Percentiles rank a stretch among this genome's conserved stretches.
Evolutionary conservation across 257 asterid species (phyloP).

Genomic region (Plectranthus barbatus): DNA sequence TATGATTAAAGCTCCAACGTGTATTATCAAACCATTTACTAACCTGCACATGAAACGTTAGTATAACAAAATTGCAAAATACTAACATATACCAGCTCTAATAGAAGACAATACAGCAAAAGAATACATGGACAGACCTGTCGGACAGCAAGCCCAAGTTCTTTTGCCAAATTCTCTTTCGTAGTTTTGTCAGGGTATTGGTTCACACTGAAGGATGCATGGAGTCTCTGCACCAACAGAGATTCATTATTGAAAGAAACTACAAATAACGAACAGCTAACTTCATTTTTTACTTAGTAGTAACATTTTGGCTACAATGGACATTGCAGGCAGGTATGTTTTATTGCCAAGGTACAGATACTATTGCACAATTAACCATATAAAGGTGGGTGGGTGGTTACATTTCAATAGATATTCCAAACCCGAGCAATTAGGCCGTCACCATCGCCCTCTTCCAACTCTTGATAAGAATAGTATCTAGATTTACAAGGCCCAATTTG

Average conservation of each 20-base stretch:
- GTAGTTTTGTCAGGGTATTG: slow-evolving; percentile 60
- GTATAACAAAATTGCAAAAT: background rate
- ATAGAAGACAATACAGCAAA: background rate
- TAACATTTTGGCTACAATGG: background rate
- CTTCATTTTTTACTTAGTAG: too few species aligned
- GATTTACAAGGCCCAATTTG: too few species aligned
- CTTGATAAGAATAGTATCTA: too few species aligned
- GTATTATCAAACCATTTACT: slow-evolving; percentile 85
- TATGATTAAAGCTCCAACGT: slow-evolving; percentile 72
- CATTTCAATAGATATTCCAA: too few species aligned
- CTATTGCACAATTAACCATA: too few species aligned
- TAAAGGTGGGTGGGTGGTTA: too few species aligned
- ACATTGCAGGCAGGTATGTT: background rate
- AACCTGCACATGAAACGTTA: slow-evolving; percentile 34
- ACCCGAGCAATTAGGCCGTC: too few species aligned
- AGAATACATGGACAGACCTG: slow-evolving; percentile 44
- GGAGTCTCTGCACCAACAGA: slow-evolving; percentile 58
- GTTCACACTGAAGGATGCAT: slow-evolving; percentile 60
- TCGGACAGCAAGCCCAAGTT: slow-evolving; percentile 49
- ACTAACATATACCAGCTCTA: background rate
- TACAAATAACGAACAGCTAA: slow-evolving; percentile 11
- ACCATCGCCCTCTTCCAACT: too few species aligned
- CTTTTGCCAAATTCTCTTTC: slow-evolving; percentile 64
- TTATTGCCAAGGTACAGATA: too few species aligned
- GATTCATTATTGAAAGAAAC: slow-evolving; percentile 11